A percentile compares a stretch with the other conserved stretches of the same genome.
phyloP scores from a whole-genome alignment of 129 eudicot genomes.

The Helianthus tuberosus region DNA sequence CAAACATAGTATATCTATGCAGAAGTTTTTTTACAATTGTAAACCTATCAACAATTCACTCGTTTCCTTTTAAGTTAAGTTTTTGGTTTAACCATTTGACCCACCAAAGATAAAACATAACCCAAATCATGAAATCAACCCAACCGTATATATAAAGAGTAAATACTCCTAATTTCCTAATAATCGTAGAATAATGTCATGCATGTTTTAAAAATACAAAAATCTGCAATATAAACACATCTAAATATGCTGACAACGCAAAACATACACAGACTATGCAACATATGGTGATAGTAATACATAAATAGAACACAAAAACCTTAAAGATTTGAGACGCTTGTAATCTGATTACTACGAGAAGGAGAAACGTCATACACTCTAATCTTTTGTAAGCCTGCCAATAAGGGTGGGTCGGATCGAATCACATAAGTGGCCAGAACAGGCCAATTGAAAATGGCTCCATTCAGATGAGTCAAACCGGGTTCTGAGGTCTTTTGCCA shows the following conservation, averaged over 20 bases:
- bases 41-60: no score
- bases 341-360: background rate
- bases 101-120: background rate
- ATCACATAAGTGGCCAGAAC: no score
- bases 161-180: background rate
- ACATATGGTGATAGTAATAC: constrained; percentile 9
- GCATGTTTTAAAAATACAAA: background rate
- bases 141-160: background rate
- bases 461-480: no score
- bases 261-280: background rate
- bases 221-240: background rate
- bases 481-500: constrained; percentile 38
- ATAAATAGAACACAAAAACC: constrained; percentile 14
- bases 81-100: background rate
- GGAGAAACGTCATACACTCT: background rate
- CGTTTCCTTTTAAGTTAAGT: background rate
- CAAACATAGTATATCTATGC: background rate
- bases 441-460: no score
- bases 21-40: no score
- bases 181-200: background rate
- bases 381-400: constrained; percentile 7
- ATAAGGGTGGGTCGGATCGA: no score
- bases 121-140: background rate
- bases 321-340: background rate
- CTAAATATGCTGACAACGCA: constrained; percentile 1